Evolutionary conservation across 768 basidiomycete genomes (phyloP), one percentile per base, ranked within the genome.

Genomic region (Antrodiella citrinella): DNA sequence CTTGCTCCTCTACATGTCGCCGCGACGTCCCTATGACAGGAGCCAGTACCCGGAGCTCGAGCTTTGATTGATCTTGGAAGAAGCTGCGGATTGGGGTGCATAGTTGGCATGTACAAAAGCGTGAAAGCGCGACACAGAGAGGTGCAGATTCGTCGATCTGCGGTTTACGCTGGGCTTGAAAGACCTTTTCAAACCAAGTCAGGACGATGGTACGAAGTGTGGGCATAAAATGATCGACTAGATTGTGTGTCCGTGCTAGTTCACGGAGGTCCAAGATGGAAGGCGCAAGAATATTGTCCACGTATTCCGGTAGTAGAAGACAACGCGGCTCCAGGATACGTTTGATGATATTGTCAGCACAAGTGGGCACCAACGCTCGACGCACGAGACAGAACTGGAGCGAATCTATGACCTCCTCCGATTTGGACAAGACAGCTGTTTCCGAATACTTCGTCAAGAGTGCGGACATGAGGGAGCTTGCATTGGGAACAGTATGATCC

Each of bases 171-270:
- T 50, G 42, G n/a, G n/a, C n/a, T n/a, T n/a, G 53, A n/a, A 61
- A 35, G 5, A 58, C 53, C 22, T 51, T 45, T 3, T 54, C 10
- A 9, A 45, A 44, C 54, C 55, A 61, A 19, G 25, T 20, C 4
- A 51, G 26, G 20, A 52, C 12, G 47, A 54, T 52, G 2, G 12
- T 26, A 22, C 45, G 49, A 45, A 61, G 55, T 2, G 47, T 48
- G 7, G 77, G 76, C 0, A 68, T 65, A 59, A 78, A 76, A 7
- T 15, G 7, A 4, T 67, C 62, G 26, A 77, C 61, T 24, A 58
- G 65, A 4, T 72, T 72, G 26, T 76, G 62, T 1, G 65, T 64
- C 5, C 64, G 55, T 1, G 74, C 66, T 50, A 72, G 73, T 58
- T 69, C 69, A 62, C 62, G 38, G 24, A 41, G 22, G n/a, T 19